Conservation (phyloP, 306 rosid genomes). For the Cicer pinnatifidum region DNA sequence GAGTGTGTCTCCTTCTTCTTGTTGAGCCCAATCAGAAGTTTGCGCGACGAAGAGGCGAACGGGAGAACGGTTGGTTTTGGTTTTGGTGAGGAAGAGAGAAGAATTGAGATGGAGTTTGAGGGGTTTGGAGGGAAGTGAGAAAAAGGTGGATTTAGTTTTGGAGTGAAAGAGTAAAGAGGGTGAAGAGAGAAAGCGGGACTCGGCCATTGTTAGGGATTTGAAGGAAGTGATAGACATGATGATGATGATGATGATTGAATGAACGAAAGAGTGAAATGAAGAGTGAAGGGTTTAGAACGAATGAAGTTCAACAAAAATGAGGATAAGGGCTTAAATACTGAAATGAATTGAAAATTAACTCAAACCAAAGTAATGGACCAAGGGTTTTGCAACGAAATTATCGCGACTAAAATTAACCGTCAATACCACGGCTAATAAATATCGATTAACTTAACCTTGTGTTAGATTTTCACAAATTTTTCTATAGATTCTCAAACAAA, state of each 20-base stretch:
- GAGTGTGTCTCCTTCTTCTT: conserved; percentile 57
- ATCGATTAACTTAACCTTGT: too few species aligned
- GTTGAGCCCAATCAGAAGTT: conserved; percentile 88
- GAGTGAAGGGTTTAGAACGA: conserved; percentile 18
- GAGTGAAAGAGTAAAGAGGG: conserved; percentile 52
- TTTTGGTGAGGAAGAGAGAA: conserved; percentile 43
- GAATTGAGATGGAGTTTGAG: conserved; percentile 53
- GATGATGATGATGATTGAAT: conserved; percentile 16
- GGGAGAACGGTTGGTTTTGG: conserved; percentile 51
- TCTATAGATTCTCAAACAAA: too few species aligned
- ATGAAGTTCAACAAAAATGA: background rate
- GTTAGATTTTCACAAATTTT: too few species aligned
- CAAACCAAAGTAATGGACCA: too few species aligned
- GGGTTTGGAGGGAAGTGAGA: conserved; percentile 63
- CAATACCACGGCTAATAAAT: too few species aligned
- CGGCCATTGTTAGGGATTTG: conserved; percentile 62
- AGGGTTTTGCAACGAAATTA: too few species aligned
- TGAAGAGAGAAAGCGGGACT: conserved; percentile 56
- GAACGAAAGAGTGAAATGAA: background rate
- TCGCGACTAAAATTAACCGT: too few species aligned
- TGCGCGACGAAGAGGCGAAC: conserved; percentile 61
- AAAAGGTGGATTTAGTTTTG: conserved; percentile 50
- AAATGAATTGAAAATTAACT: background rate
- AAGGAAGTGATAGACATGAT: conserved; percentile 64
- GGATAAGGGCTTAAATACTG: background rate